Evolutionary conservation across 176 grass and related monocot genomes (phyloP).

Genomic region (Lolium rigidum): DNA sequence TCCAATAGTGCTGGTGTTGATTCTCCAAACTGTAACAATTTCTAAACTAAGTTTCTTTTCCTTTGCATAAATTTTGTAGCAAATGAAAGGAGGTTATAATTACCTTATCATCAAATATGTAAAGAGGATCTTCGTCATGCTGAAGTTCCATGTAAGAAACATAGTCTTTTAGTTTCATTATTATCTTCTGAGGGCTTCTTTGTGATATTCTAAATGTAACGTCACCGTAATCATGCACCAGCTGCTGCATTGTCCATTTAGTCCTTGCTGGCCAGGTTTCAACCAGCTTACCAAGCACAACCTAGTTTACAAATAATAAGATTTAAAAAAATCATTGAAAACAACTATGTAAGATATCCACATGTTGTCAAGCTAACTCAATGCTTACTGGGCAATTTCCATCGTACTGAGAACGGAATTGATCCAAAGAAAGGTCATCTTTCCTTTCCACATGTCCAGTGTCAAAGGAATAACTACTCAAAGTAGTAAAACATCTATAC

Average conservation of each 20-base stretch:
- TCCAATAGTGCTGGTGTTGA: slow-evolving; percentile 70
- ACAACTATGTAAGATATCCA: slow-evolving; percentile 36
- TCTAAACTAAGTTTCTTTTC: slow-evolving; percentile 25
- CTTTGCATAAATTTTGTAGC: slow-evolving; percentile 4
- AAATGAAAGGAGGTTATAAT: slow-evolving; percentile 31
- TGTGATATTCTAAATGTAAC: slow-evolving; percentile 89
- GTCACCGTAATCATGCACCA: slow-evolving; percentile 68
- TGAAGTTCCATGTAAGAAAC: slow-evolving; percentile 92
- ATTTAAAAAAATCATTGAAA: slow-evolving; percentile 36
- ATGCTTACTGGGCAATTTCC: slow-evolving; percentile 73
- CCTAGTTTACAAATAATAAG: slow-evolving; percentile 46
- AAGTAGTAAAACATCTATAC: slow-evolving; percentile 86
- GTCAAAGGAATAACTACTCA: slow-evolving; percentile 78
- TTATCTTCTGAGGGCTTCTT: slow-evolving; percentile 84
- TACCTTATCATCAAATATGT: slow-evolving; percentile 98
- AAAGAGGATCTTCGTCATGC: slow-evolving; percentile 98
- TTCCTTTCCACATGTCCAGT: slow-evolving; percentile 78
- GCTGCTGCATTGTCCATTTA: slow-evolving; percentile 87
- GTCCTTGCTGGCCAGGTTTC: slow-evolving; percentile 86
- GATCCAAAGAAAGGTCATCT: slow-evolving; percentile 68
- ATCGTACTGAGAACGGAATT: slow-evolving; percentile 84
- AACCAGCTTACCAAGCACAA: slow-evolving; percentile 76
- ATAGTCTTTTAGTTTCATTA: slow-evolving; percentile 96
- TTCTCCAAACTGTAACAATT: slow-evolving; percentile 84
- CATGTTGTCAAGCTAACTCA: neutral